A percentile compares a stretch with the other conserved stretches of the same genome.
phyloP scores from a whole-genome alignment of 2,329 filamentous ascomycete genomes.

The Scedosporium aurantiacum region DNA sequence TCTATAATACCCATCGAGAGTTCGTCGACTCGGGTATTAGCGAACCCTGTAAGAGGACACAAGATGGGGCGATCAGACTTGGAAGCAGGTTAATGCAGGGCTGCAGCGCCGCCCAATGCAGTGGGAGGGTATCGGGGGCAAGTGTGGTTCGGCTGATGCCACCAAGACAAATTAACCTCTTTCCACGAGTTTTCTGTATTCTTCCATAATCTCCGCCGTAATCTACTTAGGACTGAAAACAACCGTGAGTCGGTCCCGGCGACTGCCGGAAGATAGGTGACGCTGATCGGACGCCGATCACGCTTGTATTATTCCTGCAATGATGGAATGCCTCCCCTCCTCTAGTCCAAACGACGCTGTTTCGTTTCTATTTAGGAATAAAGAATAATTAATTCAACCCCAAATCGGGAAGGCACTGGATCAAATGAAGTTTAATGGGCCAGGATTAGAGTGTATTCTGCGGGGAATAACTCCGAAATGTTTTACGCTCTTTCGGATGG shows the following conservation, averaged over 20 bases:
- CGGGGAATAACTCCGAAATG: neutral
- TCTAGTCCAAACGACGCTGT: neutral
- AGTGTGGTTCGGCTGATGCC: neutral
- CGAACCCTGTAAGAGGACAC: neutral
- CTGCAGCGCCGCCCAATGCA: neutral
- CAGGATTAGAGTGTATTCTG: neutral
- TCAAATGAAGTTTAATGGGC: neutral
- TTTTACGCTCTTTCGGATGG: neutral
- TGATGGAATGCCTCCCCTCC: neutral
- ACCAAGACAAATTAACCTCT: neutral
- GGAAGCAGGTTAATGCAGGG: neutral
- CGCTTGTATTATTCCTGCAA: neutral
- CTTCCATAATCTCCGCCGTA: neutral
- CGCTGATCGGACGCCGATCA: slow-evolving; percentile 5
- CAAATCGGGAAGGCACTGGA: neutral
- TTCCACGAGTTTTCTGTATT: neutral
- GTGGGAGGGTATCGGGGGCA: neutral
- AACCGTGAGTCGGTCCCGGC: neutral
- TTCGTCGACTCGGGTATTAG: neutral
- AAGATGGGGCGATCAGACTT: neutral
- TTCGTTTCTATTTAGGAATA: neutral
- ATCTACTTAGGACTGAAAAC: slow-evolving; percentile 1
- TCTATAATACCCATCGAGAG: neutral
- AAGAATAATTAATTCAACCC: neutral
- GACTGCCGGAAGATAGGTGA: neutral